phyloP scores from a whole-genome alignment of 306 rosid species.

The Castanea mollissima region DNA sequence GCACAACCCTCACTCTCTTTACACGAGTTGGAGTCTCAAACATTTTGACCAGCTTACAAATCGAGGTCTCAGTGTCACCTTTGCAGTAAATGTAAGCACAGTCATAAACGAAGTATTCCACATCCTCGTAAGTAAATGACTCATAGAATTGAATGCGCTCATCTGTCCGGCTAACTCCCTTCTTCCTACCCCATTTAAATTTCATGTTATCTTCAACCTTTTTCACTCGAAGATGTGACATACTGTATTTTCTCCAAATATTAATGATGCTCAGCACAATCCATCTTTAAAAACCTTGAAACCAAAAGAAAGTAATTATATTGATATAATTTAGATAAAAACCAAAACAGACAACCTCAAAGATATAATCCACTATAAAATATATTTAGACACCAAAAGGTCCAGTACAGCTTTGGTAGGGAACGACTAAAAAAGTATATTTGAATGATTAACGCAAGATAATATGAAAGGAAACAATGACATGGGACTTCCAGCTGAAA shows the following conservation, averaged over 20 bases:
- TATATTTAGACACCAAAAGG: too few relatives aligned
- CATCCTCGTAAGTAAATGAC: slow-evolving; percentile 49
- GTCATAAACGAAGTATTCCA: slow-evolving; percentile 51
- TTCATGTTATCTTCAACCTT: slow-evolving; percentile 22
- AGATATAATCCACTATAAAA: background rate
- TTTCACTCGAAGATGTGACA: slow-evolving; percentile 13
- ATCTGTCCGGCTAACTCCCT: slow-evolving; percentile 12
- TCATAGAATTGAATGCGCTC: slow-evolving; percentile 27
- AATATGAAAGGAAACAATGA: background rate
- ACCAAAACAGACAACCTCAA: background rate
- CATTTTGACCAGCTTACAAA: slow-evolving; percentile 55
- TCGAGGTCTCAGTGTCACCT: slow-evolving; percentile 34
- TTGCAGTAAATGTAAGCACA: slow-evolving; percentile 34
- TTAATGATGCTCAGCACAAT: slow-evolving; percentile 8
- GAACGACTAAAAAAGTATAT: background rate
- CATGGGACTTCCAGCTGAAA: background rate
- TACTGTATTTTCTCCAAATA: background rate
- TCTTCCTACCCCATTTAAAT: slow-evolving; percentile 56
- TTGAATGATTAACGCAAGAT: background rate
- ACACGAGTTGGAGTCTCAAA: slow-evolving; percentile 35
- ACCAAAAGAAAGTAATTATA: background rate
- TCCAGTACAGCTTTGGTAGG: background rate
- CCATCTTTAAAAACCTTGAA: background rate
- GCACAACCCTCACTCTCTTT: slow-evolving; percentile 41
- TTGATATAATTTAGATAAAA: too few relatives aligned